Percentiles rank a stretch among this genome's conserved stretches.
These are phyloP conservation scores for Helichrysum umbraculigerum DNA, from an alignment of 129 eudicot genomes.

Conservation along the genomic window DNA sequence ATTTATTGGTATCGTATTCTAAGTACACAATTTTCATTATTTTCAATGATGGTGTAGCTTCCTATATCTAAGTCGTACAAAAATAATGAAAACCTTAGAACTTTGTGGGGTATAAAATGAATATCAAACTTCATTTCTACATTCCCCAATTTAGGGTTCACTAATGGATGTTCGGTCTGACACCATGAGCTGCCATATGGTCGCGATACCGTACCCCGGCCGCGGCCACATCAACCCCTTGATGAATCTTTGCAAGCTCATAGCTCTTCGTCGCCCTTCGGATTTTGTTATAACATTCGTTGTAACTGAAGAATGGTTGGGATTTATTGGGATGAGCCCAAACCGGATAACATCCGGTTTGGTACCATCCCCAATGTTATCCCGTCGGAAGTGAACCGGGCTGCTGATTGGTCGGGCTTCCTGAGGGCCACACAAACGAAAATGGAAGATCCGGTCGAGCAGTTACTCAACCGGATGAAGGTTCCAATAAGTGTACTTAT, in stretches of 20 bases:
- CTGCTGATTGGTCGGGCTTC: conserved; percentile 41
- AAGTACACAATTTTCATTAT: no score
- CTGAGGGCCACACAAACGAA: conserved; percentile 43
- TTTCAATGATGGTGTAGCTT: no score
- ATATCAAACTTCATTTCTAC: neutral
- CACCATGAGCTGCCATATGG: conserved; percentile 48
- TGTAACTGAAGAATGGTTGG: conserved; percentile 78
- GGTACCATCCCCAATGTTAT: conserved; percentile 65
- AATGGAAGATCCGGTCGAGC: conserved; percentile 57
- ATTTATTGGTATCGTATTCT: no score
- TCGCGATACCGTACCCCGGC: conserved; percentile 74
- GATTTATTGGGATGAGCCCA: conserved; percentile 47
- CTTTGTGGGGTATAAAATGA: no score
- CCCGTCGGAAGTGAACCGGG: conserved; percentile 62
- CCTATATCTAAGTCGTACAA: no score
- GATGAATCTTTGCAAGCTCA: conserved; percentile 63
- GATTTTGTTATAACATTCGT: conserved; percentile 48
- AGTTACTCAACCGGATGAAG: conserved; percentile 40
- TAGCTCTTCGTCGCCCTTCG: conserved; percentile 21
- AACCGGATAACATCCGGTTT: conserved; percentile 42
- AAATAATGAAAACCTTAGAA: no score
- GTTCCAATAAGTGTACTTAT: conserved; percentile 38
- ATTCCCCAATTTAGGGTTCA: neutral
- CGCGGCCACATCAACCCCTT: conserved; percentile 76
- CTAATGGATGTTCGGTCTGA: conserved; percentile 17